A percentile compares a stretch with the other conserved stretches of the same genome.
These are phyloP conservation scores for Pythium biforme DNA, from an alignment of 352 stramenopile species.

Conservation along the genomic window DNA sequence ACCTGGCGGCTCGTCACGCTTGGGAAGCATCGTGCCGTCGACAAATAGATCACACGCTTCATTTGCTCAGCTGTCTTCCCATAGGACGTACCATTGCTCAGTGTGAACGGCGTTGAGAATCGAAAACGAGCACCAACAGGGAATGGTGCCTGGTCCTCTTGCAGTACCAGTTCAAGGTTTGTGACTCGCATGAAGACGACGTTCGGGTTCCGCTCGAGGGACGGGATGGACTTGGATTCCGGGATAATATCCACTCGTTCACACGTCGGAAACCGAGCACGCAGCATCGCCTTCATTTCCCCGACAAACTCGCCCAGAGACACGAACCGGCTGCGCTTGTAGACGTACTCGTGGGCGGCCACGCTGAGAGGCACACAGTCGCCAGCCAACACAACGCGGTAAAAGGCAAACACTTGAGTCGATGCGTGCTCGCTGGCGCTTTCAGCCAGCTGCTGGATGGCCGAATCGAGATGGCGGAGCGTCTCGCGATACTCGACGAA, in stretches of 20 bases:
- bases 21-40: slow-evolving; percentile 43
- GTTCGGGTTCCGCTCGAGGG: slow-evolving; percentile 44
- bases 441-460: slow-evolving; percentile 33
- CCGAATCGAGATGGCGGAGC: slow-evolving; percentile 38
- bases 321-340: slow-evolving; percentile 68
- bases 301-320: slow-evolving; percentile 65
- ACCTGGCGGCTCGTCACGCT: slow-evolving; percentile 48
- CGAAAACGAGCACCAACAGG: slow-evolving; percentile 26
- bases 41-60: slow-evolving; percentile 62
- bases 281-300: slow-evolving; percentile 60
- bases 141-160: background rate
- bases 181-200: slow-evolving; percentile 63
- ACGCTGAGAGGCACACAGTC: slow-evolving; percentile 50
- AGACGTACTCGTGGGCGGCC: slow-evolving; percentile 58
- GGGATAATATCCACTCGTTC: slow-evolving; percentile 60
- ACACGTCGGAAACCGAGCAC: slow-evolving; percentile 47
- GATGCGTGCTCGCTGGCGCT: background rate
- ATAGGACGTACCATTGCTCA: slow-evolving; percentile 42
- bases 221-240: slow-evolving; percentile 43
- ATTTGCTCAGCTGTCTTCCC: slow-evolving; percentile 68
- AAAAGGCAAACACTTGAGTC: slow-evolving; percentile 37
- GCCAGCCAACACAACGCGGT: slow-evolving; percentile 51
- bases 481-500: slow-evolving; percentile 54
- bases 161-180: slow-evolving; percentile 11
- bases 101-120: slow-evolving; percentile 58